A percentile compares a stretch with the other conserved stretches of the same genome.
Conservation (phyloP, 1,139 yeast species). For the Hansenula lynferdii region DNA sequence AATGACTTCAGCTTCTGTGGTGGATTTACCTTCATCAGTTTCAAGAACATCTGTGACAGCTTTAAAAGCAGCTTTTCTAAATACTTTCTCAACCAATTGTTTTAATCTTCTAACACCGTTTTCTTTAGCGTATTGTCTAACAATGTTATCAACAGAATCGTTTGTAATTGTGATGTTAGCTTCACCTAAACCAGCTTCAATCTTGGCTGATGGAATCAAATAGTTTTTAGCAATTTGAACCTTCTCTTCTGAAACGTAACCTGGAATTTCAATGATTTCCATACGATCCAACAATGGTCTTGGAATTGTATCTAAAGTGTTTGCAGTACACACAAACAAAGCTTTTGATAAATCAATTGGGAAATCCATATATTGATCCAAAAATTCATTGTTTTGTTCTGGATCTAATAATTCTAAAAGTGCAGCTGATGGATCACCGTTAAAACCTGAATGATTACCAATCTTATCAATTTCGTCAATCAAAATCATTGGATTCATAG, state of each 20-base stretch:
- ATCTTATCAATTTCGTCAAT: conserved; percentile 91
- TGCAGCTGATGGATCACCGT: conserved; percentile 97
- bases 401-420: conserved; percentile 91
- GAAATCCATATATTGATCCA: conserved; percentile 89
- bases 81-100: conserved; percentile 83
- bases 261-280: conserved; percentile 94
- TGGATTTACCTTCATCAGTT: conserved; percentile 18
- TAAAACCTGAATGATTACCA: conserved; percentile 54
- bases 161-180: conserved; percentile 61
- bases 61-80: conserved; percentile 84
- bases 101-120: conserved; percentile 94
- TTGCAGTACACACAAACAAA: conserved; percentile 94
- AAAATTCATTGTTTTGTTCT: conserved; percentile 85
- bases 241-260: conserved; percentile 92
- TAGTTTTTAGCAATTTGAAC: conserved; percentile 86
- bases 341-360: conserved; percentile 92
- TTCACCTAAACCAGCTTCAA: conserved; percentile 71
- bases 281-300: conserved; percentile 92
- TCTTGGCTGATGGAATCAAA: conserved; percentile 80
- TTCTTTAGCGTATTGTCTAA: conserved; percentile 87
- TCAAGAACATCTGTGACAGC: conserved; percentile 60
- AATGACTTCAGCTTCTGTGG: conserved; percentile 24
- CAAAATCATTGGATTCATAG: conserved; percentile 86
- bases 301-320: conserved; percentile 83
- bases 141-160: conserved; percentile 67